Evolutionary conservation across 2,329 filamentous ascomycete species (phyloP), one percentile per base, ranked within the genome.

Genomic region (Hortaea werneckii): DNA sequence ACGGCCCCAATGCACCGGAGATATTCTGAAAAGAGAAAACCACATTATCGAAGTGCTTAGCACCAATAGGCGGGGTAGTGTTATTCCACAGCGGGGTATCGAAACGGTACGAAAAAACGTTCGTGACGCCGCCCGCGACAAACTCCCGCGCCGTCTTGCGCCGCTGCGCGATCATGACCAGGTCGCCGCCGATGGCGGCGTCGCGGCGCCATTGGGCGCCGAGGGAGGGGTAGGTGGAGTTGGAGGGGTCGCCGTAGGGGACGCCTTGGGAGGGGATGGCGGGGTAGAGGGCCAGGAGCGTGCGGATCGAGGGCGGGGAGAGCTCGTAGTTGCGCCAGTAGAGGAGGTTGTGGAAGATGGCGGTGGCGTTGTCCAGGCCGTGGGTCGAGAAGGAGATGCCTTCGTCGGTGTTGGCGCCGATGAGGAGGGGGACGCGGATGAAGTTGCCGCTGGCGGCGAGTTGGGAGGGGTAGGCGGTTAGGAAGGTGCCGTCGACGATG

Each of bases 21-120:
- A 41, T 58, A 53, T 74, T 73, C 52, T 69, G 56, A 54, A 74
- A 73, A 4, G 72, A 69, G 45, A 58, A 60, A 1, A 55, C 54
- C 6, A 60, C 66, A 55, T 74, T 70, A 50, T 70, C 67, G 58
- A 80, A 80, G 58, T 81, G 78, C 0, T 71, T 70, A 0, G 70
- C 72, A 0, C 73, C 73, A 1, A 64, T 57, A 1, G 64, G 59
- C 9, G 65, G 61, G 0, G 67, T 59, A 1, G 71, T 53, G 32
- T 35, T 35, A 6, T 75, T 72, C 3, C 69, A 66, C 0, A 71
- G 63, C 11, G 72, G 61, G 6, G 76, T 76, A 56, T 82, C 78
- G 68, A 82, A 83, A 40, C 76, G 72, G 64, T 80, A 83, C 54
- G 72, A 76, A 65, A 78, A 82, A 6, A 75, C 75, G 13, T 41